Evolutionary conservation across 768 basidiomycete genomes (phyloP).

Genomic region (Inosperma sp.): DNA sequence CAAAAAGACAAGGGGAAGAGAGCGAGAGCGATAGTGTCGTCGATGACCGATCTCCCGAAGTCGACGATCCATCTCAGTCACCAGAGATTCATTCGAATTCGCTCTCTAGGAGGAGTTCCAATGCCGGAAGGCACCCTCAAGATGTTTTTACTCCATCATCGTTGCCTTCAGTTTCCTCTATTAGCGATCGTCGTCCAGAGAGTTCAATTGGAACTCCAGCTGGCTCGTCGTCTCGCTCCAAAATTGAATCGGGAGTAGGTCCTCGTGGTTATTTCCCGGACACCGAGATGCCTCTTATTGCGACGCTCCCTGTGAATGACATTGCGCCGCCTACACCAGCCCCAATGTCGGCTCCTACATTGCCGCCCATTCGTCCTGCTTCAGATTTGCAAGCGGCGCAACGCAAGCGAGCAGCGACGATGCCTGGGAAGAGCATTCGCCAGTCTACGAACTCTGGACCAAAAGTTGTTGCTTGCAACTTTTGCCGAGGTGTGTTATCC

Average conservation of each 20-base stretch:
- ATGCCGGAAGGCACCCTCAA: constrained; percentile 39
- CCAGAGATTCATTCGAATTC: constrained; percentile 51
- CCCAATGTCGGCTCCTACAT: constrained; percentile 59
- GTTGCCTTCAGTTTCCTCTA: constrained; percentile 37
- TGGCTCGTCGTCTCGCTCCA: constrained; percentile 30
- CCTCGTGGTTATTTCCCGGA: constrained; percentile 48
- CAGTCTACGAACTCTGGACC: constrained; percentile 66
- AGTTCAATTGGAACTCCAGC: constrained; percentile 28
- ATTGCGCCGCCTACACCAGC: constrained; percentile 50
- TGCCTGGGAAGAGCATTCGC: constrained; percentile 57
- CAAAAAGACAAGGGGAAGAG: constrained; percentile 55
- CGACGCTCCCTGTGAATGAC: constrained; percentile 60
- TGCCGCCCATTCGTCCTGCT: constrained; percentile 62
- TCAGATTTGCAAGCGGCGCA: constrained; percentile 64
- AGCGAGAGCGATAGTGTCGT: constrained; percentile 61
- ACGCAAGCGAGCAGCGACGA: constrained; percentile 65
- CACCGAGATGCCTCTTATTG: constrained; percentile 67
- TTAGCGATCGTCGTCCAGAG: constrained; percentile 44
- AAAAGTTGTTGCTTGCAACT: constrained; percentile 86
- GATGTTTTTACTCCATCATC: constrained; percentile 35
- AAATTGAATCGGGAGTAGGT: constrained; percentile 19
- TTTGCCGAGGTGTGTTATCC: constrained; percentile 67
- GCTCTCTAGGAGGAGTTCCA: constrained; percentile 45
- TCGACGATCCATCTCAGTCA: constrained; percentile 48
- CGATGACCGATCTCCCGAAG: constrained; percentile 53